A percentile compares a stretch with the other conserved stretches of the same genome.
These are phyloP conservation scores for Talaromyces thailandensis DNA, from an alignment of 495 filamentous ascomycete species.

Conservation along the genomic window DNA sequence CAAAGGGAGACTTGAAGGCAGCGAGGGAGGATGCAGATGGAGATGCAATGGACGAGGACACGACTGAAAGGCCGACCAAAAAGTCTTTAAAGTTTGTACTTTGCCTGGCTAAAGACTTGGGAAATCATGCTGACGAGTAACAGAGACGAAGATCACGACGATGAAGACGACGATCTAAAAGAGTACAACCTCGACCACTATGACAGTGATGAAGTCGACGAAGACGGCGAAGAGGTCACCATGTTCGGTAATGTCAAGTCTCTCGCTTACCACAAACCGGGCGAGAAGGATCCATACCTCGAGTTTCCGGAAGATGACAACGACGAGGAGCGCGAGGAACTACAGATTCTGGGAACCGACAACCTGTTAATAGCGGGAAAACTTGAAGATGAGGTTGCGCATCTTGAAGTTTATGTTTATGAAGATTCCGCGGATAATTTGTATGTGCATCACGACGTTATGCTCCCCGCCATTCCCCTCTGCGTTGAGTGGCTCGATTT, in stretches of 20 bases:
- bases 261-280: conserved; percentile 84
- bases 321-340: conserved; percentile 84
- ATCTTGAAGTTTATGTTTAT: conserved; percentile 95
- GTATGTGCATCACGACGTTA: conserved; percentile 98
- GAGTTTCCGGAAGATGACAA: conserved; percentile 66
- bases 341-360: conserved; percentile 86
- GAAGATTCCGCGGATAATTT: conserved; percentile 91
- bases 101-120: too few species aligned
- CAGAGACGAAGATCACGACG: conserved; percentile 13
- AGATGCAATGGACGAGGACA: conserved; percentile 22
- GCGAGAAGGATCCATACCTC: conserved; percentile 93
- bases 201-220: conserved; percentile 67
- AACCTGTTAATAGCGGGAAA: conserved; percentile 87
- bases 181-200: conserved; percentile 96
- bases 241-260: conserved; percentile 95
- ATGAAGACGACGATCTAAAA: conserved; percentile 79
- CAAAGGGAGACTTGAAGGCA: conserved; percentile 72
- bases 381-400: conserved; percentile 92
- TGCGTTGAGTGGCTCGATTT: conserved; percentile 93
- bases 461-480: conserved; percentile 94
- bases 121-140: neutral
- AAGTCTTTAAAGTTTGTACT: neutral
- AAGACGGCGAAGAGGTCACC: conserved; percentile 60
- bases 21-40: conserved; percentile 34
- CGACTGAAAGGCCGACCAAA: conserved; percentile 9